Evolutionary conservation across 2,329 filamentous ascomycete species (phyloP).

Genomic region (Fonsecaea multimorphosa): DNA sequence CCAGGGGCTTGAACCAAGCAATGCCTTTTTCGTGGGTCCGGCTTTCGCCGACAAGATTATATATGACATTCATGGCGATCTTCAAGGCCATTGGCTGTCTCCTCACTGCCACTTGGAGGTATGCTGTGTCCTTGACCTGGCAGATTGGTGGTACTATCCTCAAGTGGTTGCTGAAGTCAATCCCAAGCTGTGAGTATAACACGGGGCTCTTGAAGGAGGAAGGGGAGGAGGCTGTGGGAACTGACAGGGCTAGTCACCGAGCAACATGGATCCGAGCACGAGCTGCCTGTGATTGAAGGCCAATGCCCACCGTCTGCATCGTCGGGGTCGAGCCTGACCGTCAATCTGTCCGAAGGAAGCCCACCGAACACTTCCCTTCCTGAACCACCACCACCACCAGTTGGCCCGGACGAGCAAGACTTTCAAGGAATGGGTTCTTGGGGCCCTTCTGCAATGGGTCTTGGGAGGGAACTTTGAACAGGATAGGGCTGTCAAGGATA

Average conservation of each 20-base stretch:
- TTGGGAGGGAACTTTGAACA: not conserved
- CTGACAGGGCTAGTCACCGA: slow-evolving; percentile 10
- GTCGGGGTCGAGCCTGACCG: slow-evolving; percentile 15
- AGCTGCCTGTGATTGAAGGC: not conserved
- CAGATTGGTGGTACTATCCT: slow-evolving; percentile 2
- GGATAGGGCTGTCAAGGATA: not conserved
- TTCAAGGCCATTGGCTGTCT: slow-evolving; percentile 2
- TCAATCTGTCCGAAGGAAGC: slow-evolving; percentile 16
- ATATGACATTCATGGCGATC: not conserved
- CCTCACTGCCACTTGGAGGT: slow-evolving; percentile 12
- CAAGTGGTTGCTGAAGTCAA: not conserved
- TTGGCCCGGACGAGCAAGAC: slow-evolving; percentile 13
- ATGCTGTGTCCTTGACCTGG: slow-evolving; percentile 7
- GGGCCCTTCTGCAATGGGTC: not conserved
- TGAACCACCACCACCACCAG: slow-evolving; percentile 9
- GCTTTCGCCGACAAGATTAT: not conserved
- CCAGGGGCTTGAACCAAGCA: not conserved
- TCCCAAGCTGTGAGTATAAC: slow-evolving; percentile 18
- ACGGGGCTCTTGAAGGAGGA: not conserved
- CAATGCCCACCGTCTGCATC: not conserved
- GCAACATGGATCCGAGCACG: slow-evolving; percentile 1
- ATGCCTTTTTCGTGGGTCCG: not conserved
- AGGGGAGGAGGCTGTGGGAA: not conserved
- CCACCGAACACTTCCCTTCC: not conserved
- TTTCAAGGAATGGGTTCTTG: slow-evolving; percentile 17